Evolutionary conservation across 2,329 filamentous ascomycete genomes (phyloP).

Genomic region (Akanthomyces lecanii): DNA sequence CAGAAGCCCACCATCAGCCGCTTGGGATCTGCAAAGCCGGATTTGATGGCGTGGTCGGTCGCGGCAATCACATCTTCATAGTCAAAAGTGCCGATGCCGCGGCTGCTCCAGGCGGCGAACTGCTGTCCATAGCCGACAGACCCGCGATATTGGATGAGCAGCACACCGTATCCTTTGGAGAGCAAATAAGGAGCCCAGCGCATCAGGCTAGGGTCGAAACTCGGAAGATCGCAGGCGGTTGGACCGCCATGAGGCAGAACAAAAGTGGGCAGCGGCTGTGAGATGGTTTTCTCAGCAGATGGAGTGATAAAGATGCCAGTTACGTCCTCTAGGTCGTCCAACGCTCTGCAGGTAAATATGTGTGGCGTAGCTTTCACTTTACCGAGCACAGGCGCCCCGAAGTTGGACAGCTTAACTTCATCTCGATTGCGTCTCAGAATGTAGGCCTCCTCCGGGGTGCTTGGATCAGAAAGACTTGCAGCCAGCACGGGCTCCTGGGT

Average conservation of each 20-base stretch:
- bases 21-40: constrained; percentile 28
- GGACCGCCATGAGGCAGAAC: constrained; percentile 36
- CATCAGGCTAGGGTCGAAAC: constrained; percentile 26
- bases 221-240: constrained; percentile 24
- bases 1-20: constrained; percentile 34
- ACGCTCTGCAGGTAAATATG: too few relatives aligned
- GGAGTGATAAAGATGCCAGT: too few relatives aligned
- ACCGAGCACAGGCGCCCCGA: too few relatives aligned
- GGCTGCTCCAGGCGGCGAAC: constrained; percentile 29
- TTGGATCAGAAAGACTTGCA: too few relatives aligned
- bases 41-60: constrained; percentile 30
- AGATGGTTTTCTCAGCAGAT: too few relatives aligned
- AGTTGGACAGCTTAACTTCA: too few relatives aligned
- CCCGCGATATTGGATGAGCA: constrained; percentile 37
- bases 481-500: too few relatives aligned
- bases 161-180: constrained; percentile 33
- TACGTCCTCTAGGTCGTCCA: too few relatives aligned
- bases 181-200: constrained; percentile 31
- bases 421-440: too few relatives aligned
- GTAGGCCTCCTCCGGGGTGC: too few relatives aligned
- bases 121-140: constrained; percentile 29
- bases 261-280: constrained; percentile 28
- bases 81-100: constrained; percentile 32
- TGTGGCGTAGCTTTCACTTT: too few relatives aligned
- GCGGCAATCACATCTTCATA: constrained; percentile 34